Evolutionary conservation across 805 yeast species (phyloP).

Genomic region (Spathaspora passalidarum): DNA sequence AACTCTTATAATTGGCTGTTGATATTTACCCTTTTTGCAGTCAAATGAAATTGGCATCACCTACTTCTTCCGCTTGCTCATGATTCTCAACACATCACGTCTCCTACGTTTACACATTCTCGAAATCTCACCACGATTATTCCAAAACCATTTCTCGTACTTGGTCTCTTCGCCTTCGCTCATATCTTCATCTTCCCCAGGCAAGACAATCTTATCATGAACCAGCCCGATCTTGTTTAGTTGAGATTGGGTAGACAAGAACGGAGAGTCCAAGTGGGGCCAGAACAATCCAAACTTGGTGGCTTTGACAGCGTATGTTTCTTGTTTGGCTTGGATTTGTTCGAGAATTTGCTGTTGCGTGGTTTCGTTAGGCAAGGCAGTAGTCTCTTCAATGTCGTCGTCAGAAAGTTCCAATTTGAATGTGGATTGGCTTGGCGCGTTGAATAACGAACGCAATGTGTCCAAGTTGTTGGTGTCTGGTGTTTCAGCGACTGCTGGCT

Average conservation of each 20-base stretch:
- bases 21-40: too few species aligned
- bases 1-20: too few species aligned
- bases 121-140: conserved; percentile 75
- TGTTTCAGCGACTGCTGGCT: conserved; percentile 36
- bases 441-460: conserved; percentile 12
- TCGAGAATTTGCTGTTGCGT: conserved; percentile 24
- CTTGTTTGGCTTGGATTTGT: conserved; percentile 30
- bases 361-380: conserved; percentile 8
- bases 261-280: conserved; percentile 82
- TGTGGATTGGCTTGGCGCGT: conserved; percentile 12
- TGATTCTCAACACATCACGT: conserved; percentile 66
- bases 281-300: conserved; percentile 61
- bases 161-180: conserved; percentile 25
- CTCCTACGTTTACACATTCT: conserved; percentile 71
- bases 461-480: conserved; percentile 28
- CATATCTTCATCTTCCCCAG: conserved; percentile 28
- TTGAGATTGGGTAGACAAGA: conserved; percentile 81
- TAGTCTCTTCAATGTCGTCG: conserved; percentile 27
- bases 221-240: conserved; percentile 51
- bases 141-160: conserved; percentile 81
- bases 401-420: conserved; percentile 40
- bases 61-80: conserved; percentile 36
- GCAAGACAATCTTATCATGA: conserved; percentile 28
- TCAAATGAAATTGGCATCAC: too few species aligned
- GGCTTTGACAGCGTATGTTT: conserved; percentile 17